Conservation (phyloP, 2,329 filamentous ascomycete genomes). For the Paraphaeosphaeria sporulosa region DNA sequence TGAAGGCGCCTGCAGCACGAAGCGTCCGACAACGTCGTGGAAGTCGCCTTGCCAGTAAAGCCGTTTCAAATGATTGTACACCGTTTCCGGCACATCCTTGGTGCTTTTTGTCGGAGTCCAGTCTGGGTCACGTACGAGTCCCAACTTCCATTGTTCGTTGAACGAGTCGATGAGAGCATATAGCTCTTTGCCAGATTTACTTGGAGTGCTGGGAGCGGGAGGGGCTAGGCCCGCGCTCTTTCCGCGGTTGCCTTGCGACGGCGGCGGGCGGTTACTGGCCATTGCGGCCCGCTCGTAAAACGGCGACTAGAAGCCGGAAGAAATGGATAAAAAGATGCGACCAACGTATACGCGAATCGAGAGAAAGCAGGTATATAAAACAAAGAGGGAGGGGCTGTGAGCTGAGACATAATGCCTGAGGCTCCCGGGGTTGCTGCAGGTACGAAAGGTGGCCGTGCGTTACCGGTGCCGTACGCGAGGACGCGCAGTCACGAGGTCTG, state of each 20-base stretch:
- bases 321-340: background rate
- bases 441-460: conserved; percentile 22
- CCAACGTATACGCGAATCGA: background rate
- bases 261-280: conserved; percentile 4
- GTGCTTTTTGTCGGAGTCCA: conserved; percentile 32
- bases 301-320: background rate
- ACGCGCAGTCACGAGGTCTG: conserved; percentile 33
- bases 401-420: conserved; percentile 34
- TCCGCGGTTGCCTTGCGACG: conserved; percentile 18
- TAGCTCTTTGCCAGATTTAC: conserved; percentile 26
- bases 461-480: conserved; percentile 13
- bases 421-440: conserved; percentile 12
- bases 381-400: conserved; percentile 13
- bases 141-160: conserved; percentile 32
- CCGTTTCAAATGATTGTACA: conserved; percentile 26
- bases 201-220: conserved; percentile 28
- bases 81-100: conserved; percentile 20
- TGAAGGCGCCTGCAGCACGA: conserved; percentile 19
- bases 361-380: background rate
- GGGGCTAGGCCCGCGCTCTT: conserved; percentile 18
- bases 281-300: background rate
- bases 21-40: conserved; percentile 24
- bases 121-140: conserved; percentile 22
- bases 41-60: conserved; percentile 30
- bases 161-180: conserved; percentile 27